Evolutionary conservation across 495 filamentous ascomycete species (phyloP).

Genomic region (Parachaetomium inaequale): DNA sequence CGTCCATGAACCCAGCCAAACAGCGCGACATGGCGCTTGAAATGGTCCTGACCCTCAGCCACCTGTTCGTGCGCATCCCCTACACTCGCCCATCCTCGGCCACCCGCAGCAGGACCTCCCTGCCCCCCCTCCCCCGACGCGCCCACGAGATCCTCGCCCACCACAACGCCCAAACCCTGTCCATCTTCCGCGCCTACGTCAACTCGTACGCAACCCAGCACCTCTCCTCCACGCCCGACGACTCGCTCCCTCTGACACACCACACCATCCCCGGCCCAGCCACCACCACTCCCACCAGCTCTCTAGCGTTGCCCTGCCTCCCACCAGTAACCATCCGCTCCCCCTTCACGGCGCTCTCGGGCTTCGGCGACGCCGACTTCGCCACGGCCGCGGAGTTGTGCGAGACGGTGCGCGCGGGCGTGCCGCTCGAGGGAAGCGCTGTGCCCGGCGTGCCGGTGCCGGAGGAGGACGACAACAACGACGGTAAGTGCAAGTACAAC

Average conservation of each 20-base stretch:
- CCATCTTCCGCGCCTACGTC: slow-evolving; percentile 64
- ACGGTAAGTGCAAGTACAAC: slow-evolving; percentile 47
- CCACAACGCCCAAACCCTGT: slow-evolving; percentile 62
- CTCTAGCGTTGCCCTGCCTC: not conserved
- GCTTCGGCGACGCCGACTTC: slow-evolving; percentile 56
- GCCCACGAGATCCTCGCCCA: slow-evolving; percentile 52
- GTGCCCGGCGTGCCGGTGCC: slow-evolving; percentile 46
- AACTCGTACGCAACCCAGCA: slow-evolving; percentile 64
- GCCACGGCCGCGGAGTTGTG: slow-evolving; percentile 60
- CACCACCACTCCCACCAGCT: not conserved
- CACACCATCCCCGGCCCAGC: slow-evolving; percentile 1
- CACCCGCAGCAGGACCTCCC: slow-evolving; percentile 31
- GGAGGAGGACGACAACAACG: no score
- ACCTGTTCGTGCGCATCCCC: slow-evolving; percentile 54
- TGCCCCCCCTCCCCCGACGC: slow-evolving; percentile 57
- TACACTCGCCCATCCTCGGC: not conserved
- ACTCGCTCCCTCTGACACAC: slow-evolving; percentile 47
- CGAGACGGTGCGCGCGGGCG: slow-evolving; percentile 54
- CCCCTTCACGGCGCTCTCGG: slow-evolving; percentile 68
- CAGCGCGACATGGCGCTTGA: slow-evolving; percentile 25
- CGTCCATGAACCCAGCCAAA: slow-evolving; percentile 27
- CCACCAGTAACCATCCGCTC: slow-evolving; percentile 46
- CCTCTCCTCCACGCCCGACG: slow-evolving; percentile 45
- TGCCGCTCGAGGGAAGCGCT: slow-evolving; percentile 66
- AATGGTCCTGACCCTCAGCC: slow-evolving; percentile 64